Evolutionary conservation across 2,329 filamentous ascomycete species (phyloP).

Genomic region (Onygena corvina): DNA sequence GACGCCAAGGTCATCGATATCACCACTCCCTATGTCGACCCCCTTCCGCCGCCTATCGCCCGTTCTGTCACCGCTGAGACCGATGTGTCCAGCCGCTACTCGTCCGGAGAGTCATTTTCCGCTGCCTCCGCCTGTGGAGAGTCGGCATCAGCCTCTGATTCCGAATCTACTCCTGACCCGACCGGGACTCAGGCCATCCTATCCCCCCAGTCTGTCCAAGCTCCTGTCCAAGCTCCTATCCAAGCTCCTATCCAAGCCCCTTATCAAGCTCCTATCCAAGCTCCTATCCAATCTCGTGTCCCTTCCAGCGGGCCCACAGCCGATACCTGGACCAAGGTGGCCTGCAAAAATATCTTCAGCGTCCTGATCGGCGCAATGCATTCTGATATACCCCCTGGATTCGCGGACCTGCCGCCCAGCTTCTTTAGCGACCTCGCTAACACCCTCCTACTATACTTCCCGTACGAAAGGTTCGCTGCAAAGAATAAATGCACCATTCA

Average conservation of each 20-base stretch:
- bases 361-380: background rate
- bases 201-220: background rate
- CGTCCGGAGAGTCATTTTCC: background rate
- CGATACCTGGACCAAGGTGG: background rate
- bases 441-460: conserved; percentile 18
- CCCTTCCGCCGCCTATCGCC: background rate
- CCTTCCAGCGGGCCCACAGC: too few relatives aligned
- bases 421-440: conserved; percentile 22
- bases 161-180: background rate
- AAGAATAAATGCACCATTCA: conserved; percentile 16
- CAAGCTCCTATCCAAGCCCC: too few relatives aligned
- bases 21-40: background rate
- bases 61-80: background rate
- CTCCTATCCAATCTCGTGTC: too few relatives aligned
- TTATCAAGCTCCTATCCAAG: too few relatives aligned
- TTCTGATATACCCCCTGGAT: conserved; percentile 8
- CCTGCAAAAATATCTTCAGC: background rate
- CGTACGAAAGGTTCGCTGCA: conserved; percentile 19
- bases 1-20: background rate
- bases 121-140: background rate
- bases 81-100: background rate
- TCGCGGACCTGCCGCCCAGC: conserved; percentile 8
- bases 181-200: background rate
- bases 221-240: too few relatives aligned
- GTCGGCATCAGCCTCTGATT: background rate